Evolutionary conservation across 306 rosid genomes (phyloP).

Genomic region (Ormosia semicastrata): DNA sequence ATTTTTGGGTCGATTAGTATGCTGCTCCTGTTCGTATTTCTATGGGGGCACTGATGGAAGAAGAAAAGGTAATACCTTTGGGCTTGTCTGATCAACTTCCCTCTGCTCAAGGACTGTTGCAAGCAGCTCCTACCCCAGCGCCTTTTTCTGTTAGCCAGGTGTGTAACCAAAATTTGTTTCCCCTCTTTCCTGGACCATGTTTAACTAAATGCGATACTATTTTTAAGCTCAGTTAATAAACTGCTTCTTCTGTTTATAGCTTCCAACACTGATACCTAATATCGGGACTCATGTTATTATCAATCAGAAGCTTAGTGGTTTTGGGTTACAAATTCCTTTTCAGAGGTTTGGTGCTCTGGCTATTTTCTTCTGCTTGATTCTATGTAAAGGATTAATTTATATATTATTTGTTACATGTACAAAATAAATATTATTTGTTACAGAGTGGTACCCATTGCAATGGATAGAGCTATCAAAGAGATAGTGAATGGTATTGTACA

Average conservation of each 20-base stretch:
- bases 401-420: not conserved
- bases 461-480: slow-evolving; percentile 96
- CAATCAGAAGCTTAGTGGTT: slow-evolving; percentile 71
- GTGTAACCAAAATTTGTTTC: slow-evolving; percentile 5
- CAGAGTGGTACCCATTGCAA: slow-evolving; percentile 88
- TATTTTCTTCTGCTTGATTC: slow-evolving; percentile 10
- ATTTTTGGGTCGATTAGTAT: slow-evolving; percentile 52
- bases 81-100: slow-evolving; percentile 82
- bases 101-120: slow-evolving; percentile 80
- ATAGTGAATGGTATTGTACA: slow-evolving; percentile 83
- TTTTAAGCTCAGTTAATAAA: slow-evolving; percentile 9
- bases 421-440: not conserved
- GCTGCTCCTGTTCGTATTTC: slow-evolving; percentile 77
- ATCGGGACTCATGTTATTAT: slow-evolving; percentile 82
- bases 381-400: slow-evolving; percentile 14
- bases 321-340: slow-evolving; percentile 80
- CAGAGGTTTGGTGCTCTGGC: slow-evolving; percentile 65
- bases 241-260: slow-evolving; percentile 42
- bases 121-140: slow-evolving; percentile 60
- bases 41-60: slow-evolving; percentile 74
- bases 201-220: not conserved
- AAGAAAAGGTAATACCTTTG: slow-evolving; percentile 70
- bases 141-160: slow-evolving; percentile 80
- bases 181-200: not conserved
- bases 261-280: slow-evolving; percentile 74